Evolutionary conservation across 2,329 filamentous ascomycete genomes (phyloP), one percentile per base, ranked within the genome.

Genomic region (Colletotrichum somersetense): DNA sequence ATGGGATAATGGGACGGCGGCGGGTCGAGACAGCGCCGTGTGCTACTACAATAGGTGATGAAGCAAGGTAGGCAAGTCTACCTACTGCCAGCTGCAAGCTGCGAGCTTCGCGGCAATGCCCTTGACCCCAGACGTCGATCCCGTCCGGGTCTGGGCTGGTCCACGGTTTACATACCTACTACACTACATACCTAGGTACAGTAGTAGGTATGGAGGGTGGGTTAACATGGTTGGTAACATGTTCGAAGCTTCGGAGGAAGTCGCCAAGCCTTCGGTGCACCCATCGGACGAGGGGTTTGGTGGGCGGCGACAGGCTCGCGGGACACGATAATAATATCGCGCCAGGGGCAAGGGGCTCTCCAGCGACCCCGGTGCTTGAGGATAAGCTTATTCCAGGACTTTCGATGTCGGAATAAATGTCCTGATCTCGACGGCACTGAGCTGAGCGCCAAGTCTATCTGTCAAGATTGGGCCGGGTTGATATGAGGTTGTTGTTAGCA

Each of bases 211-310:
- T 3, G 26, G 26, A 30, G 26, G 3, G 40, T 2, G 33, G 20
- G 48, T 23, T 12, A 14, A 40, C 35, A 46, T 14, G 44, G 42
- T 44, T 52, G 56, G 46, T 35, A 62, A 62, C 40, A n/a, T 30
- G 42, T 23, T 46, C 42, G 59, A 68, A 68, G 59, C 33, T 35
- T 55, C 26, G n/a, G 26, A 53, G 38, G 62, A 66, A 59, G 38
- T 66, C 26, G 67, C 67, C 62, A 66, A 66, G 62, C 46, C 55
- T 70, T 66, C 62, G 12, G 26, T 66, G 67, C 66, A 68, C 40
- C 26, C 26, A 46, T 46, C 35, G 26, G 52, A 35, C 48, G 46
- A 33, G 35, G 33, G n/a, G 62, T 26, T 35, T 38, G 48, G 42
- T 53, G 40, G 33, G 42, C 44, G 38, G 42, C 53, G 46, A 63